phyloP scores from a whole-genome alignment of 179 eudicot species.

The Beta lomatogona region DNA sequence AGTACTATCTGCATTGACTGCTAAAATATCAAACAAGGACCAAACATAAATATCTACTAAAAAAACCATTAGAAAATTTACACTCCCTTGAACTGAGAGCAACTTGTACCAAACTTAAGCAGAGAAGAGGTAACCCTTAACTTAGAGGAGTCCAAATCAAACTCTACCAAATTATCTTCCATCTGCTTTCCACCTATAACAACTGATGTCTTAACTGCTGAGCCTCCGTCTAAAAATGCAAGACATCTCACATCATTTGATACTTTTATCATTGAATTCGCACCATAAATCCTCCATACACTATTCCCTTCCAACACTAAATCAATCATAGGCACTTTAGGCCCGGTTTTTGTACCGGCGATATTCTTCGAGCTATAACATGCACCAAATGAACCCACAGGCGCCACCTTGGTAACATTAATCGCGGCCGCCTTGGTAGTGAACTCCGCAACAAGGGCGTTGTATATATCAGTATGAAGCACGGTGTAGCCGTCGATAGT shows the following conservation, averaged over 20 bases:
- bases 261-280: constrained; percentile 46
- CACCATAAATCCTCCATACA: constrained; percentile 55
- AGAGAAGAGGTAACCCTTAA: constrained; percentile 52
- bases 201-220: constrained; percentile 42
- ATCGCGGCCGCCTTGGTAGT: constrained; percentile 26
- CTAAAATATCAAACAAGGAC: too few relatives aligned
- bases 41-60: too few relatives aligned
- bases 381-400: constrained; percentile 34
- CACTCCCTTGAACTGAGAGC: constrained; percentile 31
- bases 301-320: constrained; percentile 35
- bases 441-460: constrained; percentile 25
- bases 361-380: constrained; percentile 40
- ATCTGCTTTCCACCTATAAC: constrained; percentile 65
- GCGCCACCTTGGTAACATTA: constrained; percentile 35
- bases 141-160: constrained; percentile 49
- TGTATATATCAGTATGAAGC: constrained; percentile 31
- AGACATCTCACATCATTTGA: constrained; percentile 47
- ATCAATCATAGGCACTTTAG: constrained; percentile 42
- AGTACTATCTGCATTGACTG: too few relatives aligned
- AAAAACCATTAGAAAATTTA: background rate
- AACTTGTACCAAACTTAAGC: constrained; percentile 31
- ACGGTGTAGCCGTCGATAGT: constrained; percentile 30
- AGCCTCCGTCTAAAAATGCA: constrained; percentile 63
- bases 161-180: constrained; percentile 63
- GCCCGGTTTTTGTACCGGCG: constrained; percentile 25